These are phyloP conservation scores for Phoma sp. DNA, from an alignment of 2,329 filamentous ascomycete species.

Conservation along the genomic window DNA sequence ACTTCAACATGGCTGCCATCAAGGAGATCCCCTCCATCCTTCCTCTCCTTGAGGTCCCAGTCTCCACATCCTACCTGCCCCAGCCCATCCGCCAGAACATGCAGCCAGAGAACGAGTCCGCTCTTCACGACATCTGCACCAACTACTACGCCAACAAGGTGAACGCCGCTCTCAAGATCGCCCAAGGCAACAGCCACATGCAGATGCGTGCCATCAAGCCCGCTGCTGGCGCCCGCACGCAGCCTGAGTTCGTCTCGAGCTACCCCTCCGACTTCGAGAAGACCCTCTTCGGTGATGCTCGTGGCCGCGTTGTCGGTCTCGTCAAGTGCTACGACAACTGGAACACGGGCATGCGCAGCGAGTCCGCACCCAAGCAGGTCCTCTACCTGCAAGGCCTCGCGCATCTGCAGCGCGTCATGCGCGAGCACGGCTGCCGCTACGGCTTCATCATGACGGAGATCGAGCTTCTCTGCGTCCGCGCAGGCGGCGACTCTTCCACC, in stretches of 20 bases:
- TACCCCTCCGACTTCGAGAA: slow-evolving; percentile 61
- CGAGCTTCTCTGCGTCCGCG: slow-evolving; percentile 88
- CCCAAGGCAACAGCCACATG: slow-evolving; percentile 70
- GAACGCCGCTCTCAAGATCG: slow-evolving; percentile 81
- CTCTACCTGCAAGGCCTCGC: slow-evolving; percentile 87
- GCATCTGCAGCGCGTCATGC: slow-evolving; percentile 89
- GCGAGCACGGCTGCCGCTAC: slow-evolving; percentile 90
- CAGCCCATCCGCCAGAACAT: slow-evolving; percentile 63
- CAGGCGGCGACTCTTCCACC: slow-evolving; percentile 60
- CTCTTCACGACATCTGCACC: slow-evolving; percentile 76
- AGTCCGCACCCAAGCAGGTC: slow-evolving; percentile 82
- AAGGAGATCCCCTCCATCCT: slow-evolving; percentile 74
- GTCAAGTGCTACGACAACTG: slow-evolving; percentile 91
- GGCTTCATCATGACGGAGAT: slow-evolving; percentile 97
- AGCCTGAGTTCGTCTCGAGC: slow-evolving; percentile 71
- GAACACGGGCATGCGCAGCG: slow-evolving; percentile 92
- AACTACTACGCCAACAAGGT: slow-evolving; percentile 84
- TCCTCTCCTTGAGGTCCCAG: slow-evolving; percentile 68
- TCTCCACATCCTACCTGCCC: slow-evolving; percentile 67
- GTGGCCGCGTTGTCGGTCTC: slow-evolving; percentile 76
- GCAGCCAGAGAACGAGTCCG: slow-evolving; percentile 78
- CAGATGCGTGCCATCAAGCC: slow-evolving; percentile 52
- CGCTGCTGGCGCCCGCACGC: slow-evolving; percentile 56
- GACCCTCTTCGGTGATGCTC: slow-evolving; percentile 55
- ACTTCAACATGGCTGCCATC: slow-evolving; percentile 77